A percentile compares a stretch with the other conserved stretches of the same genome.
Evolutionary conservation across 495 filamentous ascomycete species (phyloP).

Genomic region (Aspergillus saccharolyticus): DNA sequence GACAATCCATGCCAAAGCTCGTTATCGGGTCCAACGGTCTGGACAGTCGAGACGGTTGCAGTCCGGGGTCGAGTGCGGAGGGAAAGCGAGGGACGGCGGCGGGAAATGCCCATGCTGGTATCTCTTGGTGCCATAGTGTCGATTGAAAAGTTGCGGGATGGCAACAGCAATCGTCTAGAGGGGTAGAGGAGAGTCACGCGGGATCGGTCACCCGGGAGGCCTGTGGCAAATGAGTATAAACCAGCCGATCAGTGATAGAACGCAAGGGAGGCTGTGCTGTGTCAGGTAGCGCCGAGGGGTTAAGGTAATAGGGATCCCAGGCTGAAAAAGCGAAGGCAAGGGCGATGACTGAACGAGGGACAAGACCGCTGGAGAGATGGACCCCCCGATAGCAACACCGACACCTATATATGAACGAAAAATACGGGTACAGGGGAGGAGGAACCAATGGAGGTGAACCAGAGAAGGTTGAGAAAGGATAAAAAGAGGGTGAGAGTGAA

Average conservation of each 20-base stretch:
- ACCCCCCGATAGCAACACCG: background rate
- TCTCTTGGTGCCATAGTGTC: conserved; percentile 38
- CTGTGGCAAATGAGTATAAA: background rate
- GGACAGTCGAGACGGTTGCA: conserved; percentile 20
- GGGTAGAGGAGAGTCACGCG: conserved; percentile 2
- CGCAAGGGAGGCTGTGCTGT: background rate
- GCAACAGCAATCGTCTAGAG: background rate
- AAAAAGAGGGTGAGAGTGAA: background rate
- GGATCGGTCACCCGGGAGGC: background rate
- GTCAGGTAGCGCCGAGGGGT: background rate
- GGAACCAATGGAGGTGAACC: background rate
- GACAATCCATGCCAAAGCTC: conserved; percentile 29
- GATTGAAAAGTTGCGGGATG: background rate
- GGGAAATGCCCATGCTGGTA: conserved; percentile 19
- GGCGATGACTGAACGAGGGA: background rate
- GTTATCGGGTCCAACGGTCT: conserved; percentile 20
- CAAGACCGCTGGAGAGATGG: background rate
- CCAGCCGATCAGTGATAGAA: background rate
- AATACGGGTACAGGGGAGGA: background rate
- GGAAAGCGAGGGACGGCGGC: conserved; percentile 37
- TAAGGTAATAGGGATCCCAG: background rate
- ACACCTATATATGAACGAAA: background rate
- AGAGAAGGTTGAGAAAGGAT: background rate
- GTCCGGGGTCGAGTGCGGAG: conserved; percentile 35
- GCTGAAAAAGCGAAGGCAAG: conserved; percentile 1